phyloP scores from a whole-genome alignment of 441 rosid species.

The Populus tomentosa region DNA sequence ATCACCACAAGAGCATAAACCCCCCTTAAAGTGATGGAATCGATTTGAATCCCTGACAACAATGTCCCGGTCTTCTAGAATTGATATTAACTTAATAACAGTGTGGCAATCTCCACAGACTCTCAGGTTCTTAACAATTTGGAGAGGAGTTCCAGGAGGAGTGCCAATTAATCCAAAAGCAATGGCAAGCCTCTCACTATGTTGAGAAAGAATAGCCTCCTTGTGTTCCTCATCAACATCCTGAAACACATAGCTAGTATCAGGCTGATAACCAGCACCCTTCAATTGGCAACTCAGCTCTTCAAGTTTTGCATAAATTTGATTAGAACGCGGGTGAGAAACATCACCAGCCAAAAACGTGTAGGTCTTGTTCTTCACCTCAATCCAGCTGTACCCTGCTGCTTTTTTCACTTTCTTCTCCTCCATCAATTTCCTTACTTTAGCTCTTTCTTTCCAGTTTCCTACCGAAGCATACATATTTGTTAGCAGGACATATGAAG shows the following conservation, averaged over 20 bases:
- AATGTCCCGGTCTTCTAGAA: constrained; percentile 52
- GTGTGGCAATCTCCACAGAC: constrained; percentile 80
- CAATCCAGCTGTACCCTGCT: constrained; percentile 88
- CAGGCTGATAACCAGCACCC: constrained; percentile 63
- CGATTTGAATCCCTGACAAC: constrained; percentile 72
- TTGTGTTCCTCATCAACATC: constrained; percentile 79
- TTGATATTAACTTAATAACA: constrained; percentile 58
- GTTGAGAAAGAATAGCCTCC: constrained; percentile 66
- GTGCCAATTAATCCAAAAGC: constrained; percentile 75
- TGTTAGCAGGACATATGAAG: constrained; percentile 65
- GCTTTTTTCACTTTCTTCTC: constrained; percentile 65
- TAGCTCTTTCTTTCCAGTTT: constrained; percentile 44
- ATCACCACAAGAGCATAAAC: constrained; percentile 72
- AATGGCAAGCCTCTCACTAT: constrained; percentile 82
- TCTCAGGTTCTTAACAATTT: constrained; percentile 69
- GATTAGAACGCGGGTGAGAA: too few relatives aligned
- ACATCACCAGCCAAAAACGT: too few relatives aligned
- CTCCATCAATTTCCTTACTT: constrained; percentile 60
- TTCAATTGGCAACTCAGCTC: constrained; percentile 47
- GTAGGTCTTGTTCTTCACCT: constrained; percentile 33
- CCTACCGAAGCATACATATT: constrained; percentile 60
- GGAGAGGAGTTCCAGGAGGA: constrained; percentile 50
- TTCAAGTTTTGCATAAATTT: constrained; percentile 24
- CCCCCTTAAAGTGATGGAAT: constrained; percentile 72
- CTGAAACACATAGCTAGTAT: constrained; percentile 63